A percentile compares a stretch with the other conserved stretches of the same genome.
phyloP scores from a whole-genome alignment of 768 basidiomycete species.

The Macrolepiota albuminosa region DNA sequence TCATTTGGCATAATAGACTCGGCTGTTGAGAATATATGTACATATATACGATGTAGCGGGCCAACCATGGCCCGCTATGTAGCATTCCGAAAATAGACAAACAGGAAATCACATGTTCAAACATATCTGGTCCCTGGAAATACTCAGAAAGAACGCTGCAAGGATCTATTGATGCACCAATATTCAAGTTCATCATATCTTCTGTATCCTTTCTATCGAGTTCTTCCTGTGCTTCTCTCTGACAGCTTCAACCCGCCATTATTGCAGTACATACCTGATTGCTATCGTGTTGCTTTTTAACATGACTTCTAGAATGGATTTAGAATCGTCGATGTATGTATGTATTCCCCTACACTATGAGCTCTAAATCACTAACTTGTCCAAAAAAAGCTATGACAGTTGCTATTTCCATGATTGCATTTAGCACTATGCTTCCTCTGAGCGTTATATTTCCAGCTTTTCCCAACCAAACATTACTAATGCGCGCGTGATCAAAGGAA shows the following conservation, averaged over 20 bases:
- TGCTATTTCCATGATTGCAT: not conserved
- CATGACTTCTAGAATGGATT: not conserved
- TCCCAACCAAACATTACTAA: not conserved
- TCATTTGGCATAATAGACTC: not conserved
- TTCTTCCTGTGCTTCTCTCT: not conserved
- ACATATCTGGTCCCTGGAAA: not conserved
- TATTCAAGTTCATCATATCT: not conserved
- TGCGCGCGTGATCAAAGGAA: not conserved
- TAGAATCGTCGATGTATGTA: not conserved
- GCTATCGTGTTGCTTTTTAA: not conserved
- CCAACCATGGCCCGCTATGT: too few relatives aligned
- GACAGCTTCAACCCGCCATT: not conserved
- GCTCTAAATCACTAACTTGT: not conserved
- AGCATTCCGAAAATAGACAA: too few relatives aligned
- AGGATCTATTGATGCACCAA: not conserved
- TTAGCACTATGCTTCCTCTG: too few relatives aligned
- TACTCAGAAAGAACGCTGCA: not conserved
- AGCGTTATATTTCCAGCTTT: not conserved
- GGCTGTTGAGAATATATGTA: not conserved
- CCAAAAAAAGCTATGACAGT: not conserved
- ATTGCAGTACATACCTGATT: not conserved
- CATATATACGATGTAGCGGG: not conserved
- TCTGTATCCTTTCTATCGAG: not conserved
- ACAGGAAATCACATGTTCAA: not conserved
- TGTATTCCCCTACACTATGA: not conserved